phyloP scores from a whole-genome alignment of 257 asterid genomes.

The Solanum tacnaense region DNA sequence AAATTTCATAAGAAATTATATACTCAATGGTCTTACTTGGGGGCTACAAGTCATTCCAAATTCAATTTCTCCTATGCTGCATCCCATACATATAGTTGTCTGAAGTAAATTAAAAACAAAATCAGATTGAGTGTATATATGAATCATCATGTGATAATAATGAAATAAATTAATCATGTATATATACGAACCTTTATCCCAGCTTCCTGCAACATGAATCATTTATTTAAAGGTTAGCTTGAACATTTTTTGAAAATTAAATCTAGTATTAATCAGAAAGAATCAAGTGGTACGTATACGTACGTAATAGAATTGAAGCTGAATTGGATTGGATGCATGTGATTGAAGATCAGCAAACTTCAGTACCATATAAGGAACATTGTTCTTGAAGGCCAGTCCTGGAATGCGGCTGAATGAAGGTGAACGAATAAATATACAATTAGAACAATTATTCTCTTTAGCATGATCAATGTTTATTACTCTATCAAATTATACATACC shows the following conservation, averaged over 20 bases:
- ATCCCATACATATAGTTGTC: slow-evolving; percentile 64
- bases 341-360: slow-evolving; percentile 28
- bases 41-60: slow-evolving; percentile 42
- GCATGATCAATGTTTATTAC: not conserved
- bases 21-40: slow-evolving; percentile 21
- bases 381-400: slow-evolving; percentile 55
- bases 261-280: not conserved
- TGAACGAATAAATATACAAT: not conserved
- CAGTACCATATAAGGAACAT: slow-evolving; percentile 46
- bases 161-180: not conserved
- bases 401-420: slow-evolving; percentile 46
- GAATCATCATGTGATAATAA: not conserved
- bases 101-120: slow-evolving; percentile 3
- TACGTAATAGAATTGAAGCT: slow-evolving; percentile 46
- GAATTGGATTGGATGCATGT: slow-evolving; percentile 30
- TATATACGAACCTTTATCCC: slow-evolving; percentile 54
- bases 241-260: not conserved
- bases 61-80: slow-evolving; percentile 72
- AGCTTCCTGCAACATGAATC: slow-evolving; percentile 50
- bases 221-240: not conserved
- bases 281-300: slow-evolving; percentile 29
- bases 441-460: not conserved
- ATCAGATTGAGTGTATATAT: not conserved
- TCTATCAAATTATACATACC: not conserved
- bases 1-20: not conserved